Evolutionary conservation across 2,329 filamentous ascomycete species (phyloP).

Genomic region (Alternaria panax): DNA sequence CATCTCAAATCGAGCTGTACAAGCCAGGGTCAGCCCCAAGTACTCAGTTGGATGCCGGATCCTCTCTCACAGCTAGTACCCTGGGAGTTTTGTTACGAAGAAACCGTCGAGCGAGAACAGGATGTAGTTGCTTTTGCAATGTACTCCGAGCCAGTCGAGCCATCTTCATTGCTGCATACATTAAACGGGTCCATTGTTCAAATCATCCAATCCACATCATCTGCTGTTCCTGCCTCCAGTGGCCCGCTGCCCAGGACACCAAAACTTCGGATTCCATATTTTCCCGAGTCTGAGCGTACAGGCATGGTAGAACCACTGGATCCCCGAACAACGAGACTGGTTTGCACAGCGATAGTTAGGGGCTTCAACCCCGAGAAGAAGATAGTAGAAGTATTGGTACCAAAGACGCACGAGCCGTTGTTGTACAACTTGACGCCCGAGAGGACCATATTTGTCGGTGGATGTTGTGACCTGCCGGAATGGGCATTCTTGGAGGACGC

Average conservation of each 20-base stretch:
- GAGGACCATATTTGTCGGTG: slow-evolving; percentile 42
- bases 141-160: slow-evolving; percentile 69
- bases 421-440: slow-evolving; percentile 32
- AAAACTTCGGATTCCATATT: slow-evolving; percentile 67
- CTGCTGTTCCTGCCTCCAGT: slow-evolving; percentile 30
- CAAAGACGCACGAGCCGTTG: slow-evolving; percentile 53
- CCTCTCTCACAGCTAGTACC: slow-evolving; percentile 67
- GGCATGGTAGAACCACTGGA: slow-evolving; percentile 60
- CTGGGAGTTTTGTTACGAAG: slow-evolving; percentile 68
- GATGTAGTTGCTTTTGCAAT: slow-evolving; percentile 69
- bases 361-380: slow-evolving; percentile 67
- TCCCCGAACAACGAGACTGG: slow-evolving; percentile 64
- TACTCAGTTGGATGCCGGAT: slow-evolving; percentile 59
- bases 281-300: slow-evolving; percentile 58
- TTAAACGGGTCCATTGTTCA: slow-evolving; percentile 76
- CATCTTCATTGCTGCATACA: slow-evolving; percentile 66
- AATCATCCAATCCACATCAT: slow-evolving; percentile 67
- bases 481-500: slow-evolving; percentile 48
- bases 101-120: slow-evolving; percentile 56
- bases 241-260: slow-evolving; percentile 51
- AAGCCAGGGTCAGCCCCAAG: slow-evolving; percentile 18
- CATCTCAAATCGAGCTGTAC: slow-evolving; percentile 54
- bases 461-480: slow-evolving; percentile 41
- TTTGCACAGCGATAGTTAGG: slow-evolving; percentile 74
- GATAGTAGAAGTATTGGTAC: slow-evolving; percentile 71